These are phyloP conservation scores for Toxoplasma gondii DNA, from an alignment of 169 alveolate genomes.

Conservation along the genomic window DNA sequence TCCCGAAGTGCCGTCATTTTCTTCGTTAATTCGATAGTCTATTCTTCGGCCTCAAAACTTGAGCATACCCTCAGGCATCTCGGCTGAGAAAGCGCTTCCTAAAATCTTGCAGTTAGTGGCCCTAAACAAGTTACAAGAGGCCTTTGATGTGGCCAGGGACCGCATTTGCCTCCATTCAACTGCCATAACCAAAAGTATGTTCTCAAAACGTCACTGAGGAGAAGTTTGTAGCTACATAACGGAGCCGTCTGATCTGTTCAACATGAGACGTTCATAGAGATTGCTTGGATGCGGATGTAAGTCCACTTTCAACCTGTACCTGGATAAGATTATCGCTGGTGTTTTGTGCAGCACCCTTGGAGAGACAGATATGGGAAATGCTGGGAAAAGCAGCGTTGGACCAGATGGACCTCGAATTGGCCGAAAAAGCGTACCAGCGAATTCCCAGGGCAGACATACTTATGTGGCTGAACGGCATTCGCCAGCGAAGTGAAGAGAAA, in stretches of 20 bases:
- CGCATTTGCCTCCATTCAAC: not conserved
- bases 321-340: too few relatives aligned
- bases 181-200: not conserved
- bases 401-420: not conserved
- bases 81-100: not conserved
- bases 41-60: too few relatives aligned
- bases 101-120: not conserved
- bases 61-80: not conserved
- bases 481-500: conserved; percentile 3
- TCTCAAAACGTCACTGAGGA: not conserved
- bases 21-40: too few relatives aligned
- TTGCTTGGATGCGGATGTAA: too few relatives aligned
- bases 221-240: too few relatives aligned
- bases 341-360: not conserved
- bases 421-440: conserved; percentile 27
- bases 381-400: conserved; percentile 12
- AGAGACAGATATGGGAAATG: not conserved
- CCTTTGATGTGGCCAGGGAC: conserved; percentile 22
- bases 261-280: too few relatives aligned
- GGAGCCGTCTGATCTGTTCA: too few relatives aligned
- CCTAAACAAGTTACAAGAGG: not conserved
- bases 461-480: conserved; percentile 23
- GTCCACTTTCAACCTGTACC: too few relatives aligned
- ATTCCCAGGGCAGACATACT: not conserved
- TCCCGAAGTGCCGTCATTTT: too few relatives aligned